A percentile compares a stretch with the other conserved stretches of the same genome.
These are phyloP conservation scores for Dalbergia oliveri DNA, from an alignment of 306 rosid species.

Conservation along the genomic window DNA sequence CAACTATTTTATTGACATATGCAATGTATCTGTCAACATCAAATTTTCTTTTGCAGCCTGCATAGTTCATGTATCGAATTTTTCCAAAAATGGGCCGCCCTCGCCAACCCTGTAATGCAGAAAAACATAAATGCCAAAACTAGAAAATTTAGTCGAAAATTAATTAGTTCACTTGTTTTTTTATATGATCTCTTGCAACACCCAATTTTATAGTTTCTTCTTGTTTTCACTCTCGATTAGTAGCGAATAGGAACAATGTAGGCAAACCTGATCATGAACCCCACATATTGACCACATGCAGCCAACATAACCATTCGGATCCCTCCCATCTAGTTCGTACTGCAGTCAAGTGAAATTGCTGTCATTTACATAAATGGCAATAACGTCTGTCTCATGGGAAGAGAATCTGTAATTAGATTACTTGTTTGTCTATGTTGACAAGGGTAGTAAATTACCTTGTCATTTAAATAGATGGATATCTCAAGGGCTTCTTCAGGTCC, in stretches of 20 bases:
- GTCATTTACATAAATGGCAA: conserved; percentile 18
- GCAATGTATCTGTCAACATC: conserved; percentile 81
- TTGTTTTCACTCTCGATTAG: neutral
- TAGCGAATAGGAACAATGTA: conserved; percentile 16
- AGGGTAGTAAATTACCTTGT: conserved; percentile 65
- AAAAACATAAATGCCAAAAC: neutral
- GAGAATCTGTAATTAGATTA: neutral
- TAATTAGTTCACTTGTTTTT: neutral
- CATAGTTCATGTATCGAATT: conserved; percentile 91
- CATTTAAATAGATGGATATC: conserved; percentile 72
- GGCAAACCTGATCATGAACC: conserved; percentile 89
- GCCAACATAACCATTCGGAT: conserved; percentile 88
- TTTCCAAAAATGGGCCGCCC: conserved; percentile 89
- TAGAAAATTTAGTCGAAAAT: conserved; percentile 1
- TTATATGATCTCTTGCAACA: neutral
- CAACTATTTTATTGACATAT: conserved; percentile 62
- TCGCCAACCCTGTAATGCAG: conserved; percentile 79
- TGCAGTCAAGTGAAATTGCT: conserved; percentile 52
- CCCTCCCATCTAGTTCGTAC: conserved; percentile 96
- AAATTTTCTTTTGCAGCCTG: conserved; percentile 96
- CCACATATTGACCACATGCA: conserved; percentile 99
- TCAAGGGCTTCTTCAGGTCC: conserved; percentile 98
- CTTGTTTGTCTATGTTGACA: conserved; percentile 16
- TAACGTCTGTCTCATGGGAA: conserved; percentile 12
- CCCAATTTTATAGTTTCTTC: conserved; percentile 20